Evolutionary conservation across 2,329 filamentous ascomycete species (phyloP), one percentile per base, ranked within the genome.

Genomic region (Fusarium anguioides): DNA sequence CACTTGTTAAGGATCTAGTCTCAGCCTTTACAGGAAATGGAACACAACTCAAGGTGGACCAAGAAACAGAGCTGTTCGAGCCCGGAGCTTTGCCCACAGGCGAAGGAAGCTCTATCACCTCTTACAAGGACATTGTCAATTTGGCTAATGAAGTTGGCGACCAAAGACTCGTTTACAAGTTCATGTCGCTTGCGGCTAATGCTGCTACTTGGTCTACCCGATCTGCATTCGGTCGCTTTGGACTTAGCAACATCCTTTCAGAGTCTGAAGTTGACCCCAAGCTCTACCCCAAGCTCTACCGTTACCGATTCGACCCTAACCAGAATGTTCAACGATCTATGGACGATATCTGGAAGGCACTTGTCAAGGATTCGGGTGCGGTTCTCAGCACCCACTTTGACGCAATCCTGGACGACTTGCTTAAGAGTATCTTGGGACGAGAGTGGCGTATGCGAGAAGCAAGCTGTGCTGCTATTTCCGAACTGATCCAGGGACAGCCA

Each of bases 161-260:
- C 73, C 95, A 96, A 59, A 94, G 92, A 70, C 83, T 99, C n/a
- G 92, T 98, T 2, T 99, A 99, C 81, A 93, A 94, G 63, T 98
- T 99, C 80, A 99, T 99, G 96, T 95, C 94, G 1, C 85, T 99
- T 69, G 96, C 96, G 4, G 93, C 94, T 3, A 97, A 97, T 74
- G 96, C 97, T 45, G 94, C 94, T 1, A 96, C 97, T 17, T 99
- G 96, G 96, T 95, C 94, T 3, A 97, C 94, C n/a, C 88, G 96
- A 48, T 96, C 96, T 2, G 96, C 96, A 0, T 98, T 99, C 78
- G 96, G 96, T 4, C 87, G 94, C 12, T 97, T 98, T 69, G 96
- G 96, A 0, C 85, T 99, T 47, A 96, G 94, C 76, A 96, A 87
- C 69, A 95, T 99, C 63, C 86, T 99, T 45, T 96, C 93, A 0